A percentile compares a stretch with the other conserved stretches of the same genome.
These are phyloP conservation scores for Chaetomium fimeti DNA, from an alignment of 495 filamentous ascomycete species.

Conservation along the genomic window DNA sequence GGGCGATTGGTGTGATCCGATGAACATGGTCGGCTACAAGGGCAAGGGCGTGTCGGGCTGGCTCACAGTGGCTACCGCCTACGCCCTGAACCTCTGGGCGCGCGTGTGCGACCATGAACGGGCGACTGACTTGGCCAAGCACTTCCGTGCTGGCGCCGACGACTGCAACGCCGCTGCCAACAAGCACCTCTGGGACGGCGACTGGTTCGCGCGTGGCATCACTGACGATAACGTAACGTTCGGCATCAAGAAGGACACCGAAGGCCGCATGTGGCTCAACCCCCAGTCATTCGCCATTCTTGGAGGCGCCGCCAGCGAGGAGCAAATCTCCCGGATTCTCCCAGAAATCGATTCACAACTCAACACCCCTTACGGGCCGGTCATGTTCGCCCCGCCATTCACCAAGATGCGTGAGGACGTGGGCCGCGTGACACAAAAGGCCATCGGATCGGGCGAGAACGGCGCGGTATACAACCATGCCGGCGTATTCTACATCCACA, in stretches of 20 bases:
- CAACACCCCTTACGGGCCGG: constrained; percentile 52
- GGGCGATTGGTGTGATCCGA: constrained; percentile 60
- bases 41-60: constrained; percentile 57
- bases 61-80: constrained; percentile 55
- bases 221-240: constrained; percentile 55
- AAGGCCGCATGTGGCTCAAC: constrained; percentile 59
- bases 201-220: constrained; percentile 58
- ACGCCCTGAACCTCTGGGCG: constrained; percentile 53
- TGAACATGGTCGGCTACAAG: constrained; percentile 61
- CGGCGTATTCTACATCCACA: constrained; percentile 52
- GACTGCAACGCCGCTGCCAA: constrained; percentile 53
- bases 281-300: constrained; percentile 56
- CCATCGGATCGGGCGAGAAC: constrained; percentile 56
- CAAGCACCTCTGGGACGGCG: constrained; percentile 53
- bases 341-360: constrained; percentile 51
- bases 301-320: constrained; percentile 47
- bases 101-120: constrained; percentile 50
- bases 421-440: constrained; percentile 59
- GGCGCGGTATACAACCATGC: constrained; percentile 59
- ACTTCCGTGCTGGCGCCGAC: constrained; percentile 46
- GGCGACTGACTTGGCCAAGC: constrained; percentile 38
- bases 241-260: constrained; percentile 48
- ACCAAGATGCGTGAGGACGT: constrained; percentile 57
- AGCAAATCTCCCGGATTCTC: constrained; percentile 48
- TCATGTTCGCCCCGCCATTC: constrained; percentile 56